Evolutionary conservation across 441 rosid species (phyloP), one percentile per base, ranked within the genome.

Genomic region (Omphalea diandra): DNA sequence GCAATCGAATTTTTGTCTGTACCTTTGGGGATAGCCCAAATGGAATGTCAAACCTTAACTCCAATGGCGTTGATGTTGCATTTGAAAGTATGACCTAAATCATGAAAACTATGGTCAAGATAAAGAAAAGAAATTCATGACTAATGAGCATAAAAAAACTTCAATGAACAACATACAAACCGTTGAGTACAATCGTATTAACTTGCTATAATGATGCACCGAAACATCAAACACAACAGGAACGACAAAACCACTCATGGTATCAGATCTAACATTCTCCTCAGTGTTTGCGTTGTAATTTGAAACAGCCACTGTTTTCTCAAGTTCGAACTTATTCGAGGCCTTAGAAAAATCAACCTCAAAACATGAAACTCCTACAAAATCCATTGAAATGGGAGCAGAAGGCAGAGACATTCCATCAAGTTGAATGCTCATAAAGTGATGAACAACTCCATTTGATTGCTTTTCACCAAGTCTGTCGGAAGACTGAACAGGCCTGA

Each of bases 211-310:
- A 63, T 80, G 97, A 77, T 86, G 89, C 74, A 90, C 76, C 36
- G 97, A 92, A 82, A 94, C 99, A 85, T 94, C 98, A 79, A 81
- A 89, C 71, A 95, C 90, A 77, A 92, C 96, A 63, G 99, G 97
- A 67, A 87, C 87, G 72, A 87, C 78, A 85, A 85, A 92, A 78
- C 96, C 91, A 74, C 73, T 78, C 29, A 72, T 76, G 6, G 70
- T 69, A 74, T 64, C 72, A 69, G 73, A 41, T 68, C 72, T 82
- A 77, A 52, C 82, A 73, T 73, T 79, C 72, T 81, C 88, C 70
- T 78, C 83, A 67, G 58, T 67, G 73, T 72, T 76, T 63, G 56
- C 44, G 65, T 73, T 70, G 70, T 76, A 68, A 15, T 80, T 85
- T 44, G 83, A 67, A 63, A 70, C 54, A 68, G 73, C 78, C 61